Percentiles rank a stretch among this genome's conserved stretches.
Evolutionary conservation across 1,284 basidiomycete species (phyloP).

Genomic region (Moesziomyces sp.): DNA sequence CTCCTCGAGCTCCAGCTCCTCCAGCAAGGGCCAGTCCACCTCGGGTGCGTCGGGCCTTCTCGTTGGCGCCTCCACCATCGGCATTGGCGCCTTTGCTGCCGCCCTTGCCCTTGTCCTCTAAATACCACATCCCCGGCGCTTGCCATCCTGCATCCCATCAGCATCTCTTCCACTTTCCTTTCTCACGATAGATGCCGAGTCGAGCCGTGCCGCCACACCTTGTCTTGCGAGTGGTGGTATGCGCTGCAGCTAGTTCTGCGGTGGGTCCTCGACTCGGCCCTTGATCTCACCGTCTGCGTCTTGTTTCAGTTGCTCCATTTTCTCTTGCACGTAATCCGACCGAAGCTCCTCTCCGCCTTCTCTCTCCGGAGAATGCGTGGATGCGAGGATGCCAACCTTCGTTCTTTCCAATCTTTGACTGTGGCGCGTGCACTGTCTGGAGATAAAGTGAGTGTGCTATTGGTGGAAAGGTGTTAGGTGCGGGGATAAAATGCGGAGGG

Average conservation of each 20-base stretch:
- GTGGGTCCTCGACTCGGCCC: no score
- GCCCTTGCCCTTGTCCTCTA: conserved; percentile 35
- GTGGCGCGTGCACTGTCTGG: not conserved
- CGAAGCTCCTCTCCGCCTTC: not conserved
- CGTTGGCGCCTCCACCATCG: conserved; percentile 28
- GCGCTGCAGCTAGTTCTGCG: not conserved
- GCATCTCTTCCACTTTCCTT: not conserved
- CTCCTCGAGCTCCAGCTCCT: conserved; percentile 6
- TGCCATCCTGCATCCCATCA: not conserved
- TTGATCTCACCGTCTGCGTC: not conserved
- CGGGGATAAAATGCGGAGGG: not conserved
- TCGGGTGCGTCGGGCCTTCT: conserved; percentile 26
- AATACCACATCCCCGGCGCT: not conserved
- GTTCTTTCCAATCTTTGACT: not conserved
- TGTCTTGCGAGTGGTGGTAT: no score
- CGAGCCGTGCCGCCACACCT: no score
- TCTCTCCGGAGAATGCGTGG: not conserved
- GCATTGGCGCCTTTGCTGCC: conserved; percentile 32
- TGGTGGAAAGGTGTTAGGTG: not conserved
- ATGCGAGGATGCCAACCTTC: not conserved
- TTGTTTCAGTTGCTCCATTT: not conserved
- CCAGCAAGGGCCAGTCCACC: conserved; percentile 21
- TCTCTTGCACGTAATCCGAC: not conserved
- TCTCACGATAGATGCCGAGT: not conserved
- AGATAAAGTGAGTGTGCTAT: no score